Evolutionary conservation across 495 filamentous ascomycete genomes (phyloP), one percentile per base, ranked within the genome.

Genomic region (Thozetella sp.): DNA sequence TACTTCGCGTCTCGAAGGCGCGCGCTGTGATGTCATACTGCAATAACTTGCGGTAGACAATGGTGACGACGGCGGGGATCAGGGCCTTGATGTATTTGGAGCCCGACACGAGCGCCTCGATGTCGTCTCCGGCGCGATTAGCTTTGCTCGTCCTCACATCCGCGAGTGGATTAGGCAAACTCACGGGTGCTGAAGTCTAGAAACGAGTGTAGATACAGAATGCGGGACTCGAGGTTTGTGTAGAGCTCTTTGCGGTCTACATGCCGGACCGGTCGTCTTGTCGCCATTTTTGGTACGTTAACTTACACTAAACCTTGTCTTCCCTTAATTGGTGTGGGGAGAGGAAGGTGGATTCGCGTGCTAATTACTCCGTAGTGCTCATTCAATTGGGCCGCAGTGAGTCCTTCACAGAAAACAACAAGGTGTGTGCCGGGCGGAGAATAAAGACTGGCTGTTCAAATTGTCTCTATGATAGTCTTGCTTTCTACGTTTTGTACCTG

Each of bases 41-140:
- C 22, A 93, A 76, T 3, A 93, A 79, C 66, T 93, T 91, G 53
- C 85, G 86, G 73, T 92, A 93, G n/a, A 92, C 88, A 56, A 91
- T 86, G 69, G 90, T 91, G 70, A 86, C 84, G 25, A 86, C 77
- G 12, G 84, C 88, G 0, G 90, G 90, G 52, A 91, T 90, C 46
- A 92, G 78, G 19, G 87, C 83, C 62, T 89, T 89, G 72, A 92
- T 86, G 74, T 91, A 90, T 67, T 89, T 90, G 53, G 78, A 71
- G 43, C 86, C 88, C n/a, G 76, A 71, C 9, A 79, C 67, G 30
- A 93, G 80, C 25, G 88, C 88, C 59, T 89, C 86, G 60, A 88
- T 80, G 66, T 93, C 90, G 54, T 75, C 88, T 90, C 64, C 23
- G 27, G 9, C 48, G 22, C 6, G 40, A 45, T 19, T n/a, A 13